These are phyloP conservation scores for Trichoderma sp. DNA, from an alignment of 2,329 filamentous ascomycete genomes.

Conservation along the genomic window DNA sequence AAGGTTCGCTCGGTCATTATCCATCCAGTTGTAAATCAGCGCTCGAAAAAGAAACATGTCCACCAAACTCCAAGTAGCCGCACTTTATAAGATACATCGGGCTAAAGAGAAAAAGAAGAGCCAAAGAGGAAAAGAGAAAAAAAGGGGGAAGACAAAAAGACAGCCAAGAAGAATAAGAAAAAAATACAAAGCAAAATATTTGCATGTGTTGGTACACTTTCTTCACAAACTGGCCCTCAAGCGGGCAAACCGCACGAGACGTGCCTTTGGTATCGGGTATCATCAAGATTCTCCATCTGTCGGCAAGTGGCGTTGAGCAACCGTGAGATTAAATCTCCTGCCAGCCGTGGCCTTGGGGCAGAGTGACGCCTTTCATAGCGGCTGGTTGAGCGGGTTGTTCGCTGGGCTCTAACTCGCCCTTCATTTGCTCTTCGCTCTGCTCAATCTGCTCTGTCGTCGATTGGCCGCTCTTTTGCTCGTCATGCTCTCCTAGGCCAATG, in stretches of 20 bases:
- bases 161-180: not conserved
- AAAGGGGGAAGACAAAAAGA: not conserved
- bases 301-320: not conserved
- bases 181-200: not conserved
- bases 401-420: slow-evolving; percentile 39
- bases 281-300: not conserved
- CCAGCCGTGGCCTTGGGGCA: slow-evolving; percentile 51
- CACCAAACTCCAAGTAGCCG: not conserved
- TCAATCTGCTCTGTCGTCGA: slow-evolving; percentile 36
- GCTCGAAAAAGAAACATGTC: not conserved
- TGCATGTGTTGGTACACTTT: not conserved
- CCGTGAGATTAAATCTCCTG: slow-evolving; percentile 41
- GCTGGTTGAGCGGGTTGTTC: slow-evolving; percentile 26
- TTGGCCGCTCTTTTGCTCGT: slow-evolving; percentile 34
- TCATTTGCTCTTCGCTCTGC: slow-evolving; percentile 38
- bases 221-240: not conserved
- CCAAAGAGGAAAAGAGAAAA: not conserved
- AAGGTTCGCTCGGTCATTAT: not conserved
- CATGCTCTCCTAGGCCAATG: slow-evolving; percentile 47
- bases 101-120: not conserved
- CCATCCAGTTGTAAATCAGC: not conserved
- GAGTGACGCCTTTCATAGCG: not conserved
- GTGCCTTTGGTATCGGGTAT: not conserved
- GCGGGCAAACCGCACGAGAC: not conserved
- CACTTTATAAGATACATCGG: not conserved